These are phyloP conservation scores for Tilletia indica DNA, from an alignment of 1,284 basidiomycete species.

Conservation along the genomic window DNA sequence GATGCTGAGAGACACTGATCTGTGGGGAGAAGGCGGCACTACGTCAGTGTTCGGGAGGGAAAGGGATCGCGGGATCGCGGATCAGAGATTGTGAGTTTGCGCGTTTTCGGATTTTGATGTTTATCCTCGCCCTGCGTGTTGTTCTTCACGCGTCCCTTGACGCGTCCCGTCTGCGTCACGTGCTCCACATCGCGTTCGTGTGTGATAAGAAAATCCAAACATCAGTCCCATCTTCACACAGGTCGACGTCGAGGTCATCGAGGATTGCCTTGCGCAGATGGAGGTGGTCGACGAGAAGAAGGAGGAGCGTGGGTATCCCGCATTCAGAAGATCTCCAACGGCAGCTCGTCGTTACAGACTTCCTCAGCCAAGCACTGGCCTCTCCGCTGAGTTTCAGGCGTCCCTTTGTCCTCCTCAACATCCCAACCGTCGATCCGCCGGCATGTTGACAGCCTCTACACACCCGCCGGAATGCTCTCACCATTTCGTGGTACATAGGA, in stretches of 20 bases:
- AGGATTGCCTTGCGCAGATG: background rate
- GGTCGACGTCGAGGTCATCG: background rate
- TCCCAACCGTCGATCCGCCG: background rate
- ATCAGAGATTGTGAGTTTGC: too few species aligned
- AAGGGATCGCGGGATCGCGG: too few species aligned
- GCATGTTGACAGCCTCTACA: too few species aligned
- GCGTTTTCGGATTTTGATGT: too few species aligned
- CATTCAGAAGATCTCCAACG: conserved; percentile 9
- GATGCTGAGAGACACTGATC: too few species aligned
- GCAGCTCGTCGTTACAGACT: background rate
- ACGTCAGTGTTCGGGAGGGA: too few species aligned
- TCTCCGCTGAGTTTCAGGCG: background rate
- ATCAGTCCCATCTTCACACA: background rate
- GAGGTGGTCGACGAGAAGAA: too few species aligned
- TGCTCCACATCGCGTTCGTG: background rate
- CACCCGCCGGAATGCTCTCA: too few species aligned
- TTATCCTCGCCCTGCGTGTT: too few species aligned
- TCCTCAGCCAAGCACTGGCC: background rate
- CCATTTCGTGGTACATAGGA: too few species aligned
- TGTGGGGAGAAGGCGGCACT: too few species aligned
- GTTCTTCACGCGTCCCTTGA: background rate
- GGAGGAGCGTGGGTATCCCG: background rate
- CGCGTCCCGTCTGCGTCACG: background rate
- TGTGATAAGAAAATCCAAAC: too few species aligned
- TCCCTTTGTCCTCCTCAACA: background rate